These are phyloP conservation scores for Aureobasidium mangrovei DNA, from an alignment of 2,329 filamentous ascomycete species.

Conservation along the genomic window DNA sequence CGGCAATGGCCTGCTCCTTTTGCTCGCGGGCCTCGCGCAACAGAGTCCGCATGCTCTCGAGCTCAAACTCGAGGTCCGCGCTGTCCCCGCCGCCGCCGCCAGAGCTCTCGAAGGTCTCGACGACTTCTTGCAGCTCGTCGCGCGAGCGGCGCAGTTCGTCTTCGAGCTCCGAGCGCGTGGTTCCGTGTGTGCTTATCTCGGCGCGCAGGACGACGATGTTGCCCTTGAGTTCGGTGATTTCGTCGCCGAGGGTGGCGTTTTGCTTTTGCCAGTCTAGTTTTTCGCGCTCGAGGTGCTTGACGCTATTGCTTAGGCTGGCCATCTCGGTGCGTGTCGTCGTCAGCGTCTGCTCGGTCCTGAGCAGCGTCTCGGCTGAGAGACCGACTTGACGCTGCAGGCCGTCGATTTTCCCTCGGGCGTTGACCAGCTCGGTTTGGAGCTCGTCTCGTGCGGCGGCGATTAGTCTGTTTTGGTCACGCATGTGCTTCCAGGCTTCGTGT, in stretches of 20 bases:
- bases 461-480: conserved; percentile 21
- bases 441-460: conserved; percentile 22
- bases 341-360: conserved; percentile 20
- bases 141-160: conserved; percentile 21
- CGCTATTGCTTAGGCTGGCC: conserved; percentile 19
- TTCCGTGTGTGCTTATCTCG: conserved; percentile 19
- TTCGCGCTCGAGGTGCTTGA: conserved; percentile 22
- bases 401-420: conserved; percentile 19
- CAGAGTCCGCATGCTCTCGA: conserved; percentile 23
- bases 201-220: conserved; percentile 20
- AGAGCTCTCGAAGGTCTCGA: conserved; percentile 20
- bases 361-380: conserved; percentile 19
- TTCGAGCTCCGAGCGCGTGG: conserved; percentile 20
- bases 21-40: conserved; percentile 24
- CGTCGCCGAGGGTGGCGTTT: conserved; percentile 18
- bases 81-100: conserved; percentile 4
- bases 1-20: conserved; percentile 24
- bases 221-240: conserved; percentile 22
- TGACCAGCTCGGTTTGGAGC: conserved; percentile 22
- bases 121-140: conserved; percentile 23
- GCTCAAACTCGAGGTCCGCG: conserved; percentile 24
- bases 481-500: conserved; percentile 20
- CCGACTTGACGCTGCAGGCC: conserved; percentile 21
- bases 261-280: conserved; percentile 23
- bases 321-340: conserved; percentile 20